A percentile compares a stretch with the other conserved stretches of the same genome.
Conservation (phyloP, 2,329 filamentous ascomycete genomes). For the Scedosporium dehoogii region DNA sequence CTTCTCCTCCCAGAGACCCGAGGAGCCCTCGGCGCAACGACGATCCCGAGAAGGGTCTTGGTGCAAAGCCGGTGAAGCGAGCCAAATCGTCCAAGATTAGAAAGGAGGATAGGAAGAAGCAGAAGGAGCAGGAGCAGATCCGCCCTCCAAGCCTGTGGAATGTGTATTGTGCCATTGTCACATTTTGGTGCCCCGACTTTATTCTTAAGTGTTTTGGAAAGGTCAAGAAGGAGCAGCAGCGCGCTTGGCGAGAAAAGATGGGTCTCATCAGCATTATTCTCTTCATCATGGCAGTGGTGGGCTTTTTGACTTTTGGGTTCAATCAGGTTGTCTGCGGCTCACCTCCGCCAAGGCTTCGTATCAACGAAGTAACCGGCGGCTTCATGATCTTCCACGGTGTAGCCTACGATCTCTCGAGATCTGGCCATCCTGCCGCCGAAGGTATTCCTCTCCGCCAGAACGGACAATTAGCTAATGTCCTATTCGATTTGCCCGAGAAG, state of each 20-base stretch:
- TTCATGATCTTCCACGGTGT: constrained; percentile 96
- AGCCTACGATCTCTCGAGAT: constrained; percentile 73
- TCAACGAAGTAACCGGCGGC: constrained; percentile 70
- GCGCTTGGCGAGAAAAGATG: constrained; percentile 97
- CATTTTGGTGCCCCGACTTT: constrained; percentile 88
- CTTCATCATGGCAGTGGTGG: constrained; percentile 76
- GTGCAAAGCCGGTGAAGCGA: constrained; percentile 7
- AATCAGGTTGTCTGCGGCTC: constrained; percentile 75
- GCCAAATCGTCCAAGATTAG: constrained; percentile 50
- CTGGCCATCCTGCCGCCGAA: constrained; percentile 67
- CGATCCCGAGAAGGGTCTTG: constrained; percentile 20
- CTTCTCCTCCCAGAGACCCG: constrained; percentile 25
- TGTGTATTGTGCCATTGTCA: constrained; percentile 86
- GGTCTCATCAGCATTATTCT: constrained; percentile 91
- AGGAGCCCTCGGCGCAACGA: constrained; percentile 23
- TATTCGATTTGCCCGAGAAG: constrained; percentile 76
- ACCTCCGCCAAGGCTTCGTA: constrained; percentile 61
- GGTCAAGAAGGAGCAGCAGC: constrained; percentile 72
- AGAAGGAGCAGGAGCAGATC: constrained; percentile 50
- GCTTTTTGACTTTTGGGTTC: constrained; percentile 95
- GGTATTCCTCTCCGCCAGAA: constrained; percentile 55
- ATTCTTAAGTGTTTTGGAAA: constrained; percentile 79
- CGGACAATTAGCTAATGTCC: constrained; percentile 58
- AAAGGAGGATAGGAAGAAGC: constrained; percentile 38
- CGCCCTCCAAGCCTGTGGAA: constrained; percentile 86